Evolutionary conservation across 805 yeast genomes (phyloP).

Genomic region (Schwanniomyces pseudopolymorphus): DNA sequence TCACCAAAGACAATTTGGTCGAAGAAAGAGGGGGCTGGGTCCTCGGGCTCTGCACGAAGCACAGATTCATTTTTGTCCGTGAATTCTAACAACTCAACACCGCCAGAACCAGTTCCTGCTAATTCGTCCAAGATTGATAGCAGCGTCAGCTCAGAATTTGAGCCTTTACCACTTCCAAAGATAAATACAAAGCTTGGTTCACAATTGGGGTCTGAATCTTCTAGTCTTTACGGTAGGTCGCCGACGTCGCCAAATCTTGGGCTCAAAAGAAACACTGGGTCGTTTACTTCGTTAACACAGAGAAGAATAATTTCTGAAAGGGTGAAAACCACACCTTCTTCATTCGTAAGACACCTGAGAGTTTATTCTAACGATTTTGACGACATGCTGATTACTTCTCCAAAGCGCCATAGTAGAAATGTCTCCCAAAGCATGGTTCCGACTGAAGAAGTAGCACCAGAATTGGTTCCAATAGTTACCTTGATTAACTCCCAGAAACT

Average conservation of each 20-base stretch:
- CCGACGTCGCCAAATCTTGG: conserved; percentile 5
- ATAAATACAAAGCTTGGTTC: conserved; percentile 3
- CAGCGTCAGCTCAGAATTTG: conserved; percentile 10
- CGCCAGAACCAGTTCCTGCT: background rate
- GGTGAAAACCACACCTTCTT: conserved; percentile 32
- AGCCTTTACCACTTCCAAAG: conserved; percentile 6
- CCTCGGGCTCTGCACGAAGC: background rate
- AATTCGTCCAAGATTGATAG: background rate
- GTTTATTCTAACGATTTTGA: conserved; percentile 18
- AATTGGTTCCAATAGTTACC: conserved; percentile 69
- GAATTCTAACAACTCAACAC: background rate
- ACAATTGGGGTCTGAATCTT: background rate
- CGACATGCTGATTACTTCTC: conserved; percentile 9
- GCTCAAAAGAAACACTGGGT: background rate
- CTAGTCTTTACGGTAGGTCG: background rate
- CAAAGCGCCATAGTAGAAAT: conserved; percentile 6
- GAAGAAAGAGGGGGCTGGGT: background rate
- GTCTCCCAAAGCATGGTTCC: conserved; percentile 17
- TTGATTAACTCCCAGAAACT: conserved; percentile 68
- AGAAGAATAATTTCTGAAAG: conserved; percentile 27
- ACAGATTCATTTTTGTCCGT: background rate
- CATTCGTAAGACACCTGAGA: conserved; percentile 32
- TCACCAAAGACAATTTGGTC: conserved; percentile 1
- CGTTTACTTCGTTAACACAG: conserved; percentile 1
- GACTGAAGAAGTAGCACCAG: conserved; percentile 49